Evolutionary conservation across 2,329 filamentous ascomycete species (phyloP), one percentile per base, ranked within the genome.

Genomic region (Fusarium agapanthi): DNA sequence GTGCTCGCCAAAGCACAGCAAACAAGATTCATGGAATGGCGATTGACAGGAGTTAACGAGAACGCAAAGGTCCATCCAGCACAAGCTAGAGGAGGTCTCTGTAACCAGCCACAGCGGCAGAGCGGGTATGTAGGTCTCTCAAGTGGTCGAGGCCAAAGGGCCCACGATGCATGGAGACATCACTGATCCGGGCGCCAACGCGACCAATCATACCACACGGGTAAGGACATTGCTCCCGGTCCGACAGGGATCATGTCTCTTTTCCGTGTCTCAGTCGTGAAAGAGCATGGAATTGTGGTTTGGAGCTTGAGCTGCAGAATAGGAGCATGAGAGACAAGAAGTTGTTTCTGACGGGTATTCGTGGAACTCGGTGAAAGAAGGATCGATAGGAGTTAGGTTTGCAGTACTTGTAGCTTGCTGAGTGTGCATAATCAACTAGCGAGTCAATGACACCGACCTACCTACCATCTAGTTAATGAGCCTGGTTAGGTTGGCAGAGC

Each of bases 131-230:
- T 75, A 74, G 72, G 73, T 77, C 72, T 76, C 74, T 75, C 65
- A 66, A 78, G 71, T 75, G 75, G 74, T 68, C 75, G 57, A 65
- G 48, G 53, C 67, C 60, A 59, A 67, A 57, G 45, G 63, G 61
- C 66, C 76, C 76, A 75, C 67, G 69, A 70, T 72, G 73, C 68
- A 74, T 73, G 75, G 72, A 61, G 69, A 67, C 67, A 77, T 75
- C 75, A 78, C 72, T 63, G 67, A 76, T 69, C 67, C 71, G 73
- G 80, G 80, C 80, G 80, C 78, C 80, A 81, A 80, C 73, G 73
- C 54, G 69, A 50, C 80, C 80, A 82, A 82, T 82, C 77, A 81
- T 53, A 58, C 67, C 30, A 55, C 57, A 56, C 37, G 53, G 48
- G 59, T 56, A 65, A 54, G 56, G 62, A 67, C 73, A 68, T 57